phyloP scores from a whole-genome alignment of 139 green algal species.

The Chlamydomonas applanata region DNA sequence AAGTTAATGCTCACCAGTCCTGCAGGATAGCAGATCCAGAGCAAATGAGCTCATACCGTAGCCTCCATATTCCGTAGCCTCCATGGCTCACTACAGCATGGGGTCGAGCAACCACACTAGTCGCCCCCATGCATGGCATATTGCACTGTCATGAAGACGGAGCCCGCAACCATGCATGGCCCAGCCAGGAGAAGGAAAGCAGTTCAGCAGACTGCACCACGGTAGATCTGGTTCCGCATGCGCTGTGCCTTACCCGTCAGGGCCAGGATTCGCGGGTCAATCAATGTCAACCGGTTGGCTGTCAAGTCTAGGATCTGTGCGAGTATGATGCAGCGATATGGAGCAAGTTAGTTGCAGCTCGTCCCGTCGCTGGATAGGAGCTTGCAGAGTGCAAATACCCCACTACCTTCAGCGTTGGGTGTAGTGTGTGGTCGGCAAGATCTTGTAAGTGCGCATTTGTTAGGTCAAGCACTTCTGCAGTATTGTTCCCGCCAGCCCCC shows the following conservation, averaged over 20 bases:
- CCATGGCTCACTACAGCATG: neutral
- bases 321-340: too few species aligned
- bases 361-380: too few species aligned
- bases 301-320: slow-evolving; percentile 78
- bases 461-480: slow-evolving; percentile 11
- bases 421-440: neutral
- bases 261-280: slow-evolving; percentile 71
- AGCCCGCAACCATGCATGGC: too few species aligned
- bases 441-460: slow-evolving; percentile 8
- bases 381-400: too few species aligned
- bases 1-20: slow-evolving; percentile 74
- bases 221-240: neutral
- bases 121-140: neutral
- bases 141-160: too few species aligned
- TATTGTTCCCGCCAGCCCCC: too few species aligned
- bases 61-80: neutral
- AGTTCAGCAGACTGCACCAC: too few species aligned
- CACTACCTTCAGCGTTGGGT: slow-evolving; percentile 7
- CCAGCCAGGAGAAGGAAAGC: too few species aligned
- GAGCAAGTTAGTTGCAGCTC: too few species aligned
- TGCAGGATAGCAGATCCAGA: too few species aligned
- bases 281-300: slow-evolving; percentile 67
- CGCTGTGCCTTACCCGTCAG: slow-evolving; percentile 48
- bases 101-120: too few species aligned
- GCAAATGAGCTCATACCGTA: too few species aligned